Percentiles rank a stretch among this genome's conserved stretches.
These are phyloP conservation scores for Ogataea pignaliae DNA, from an alignment of 805 yeast species.

Conservation along the genomic window DNA sequence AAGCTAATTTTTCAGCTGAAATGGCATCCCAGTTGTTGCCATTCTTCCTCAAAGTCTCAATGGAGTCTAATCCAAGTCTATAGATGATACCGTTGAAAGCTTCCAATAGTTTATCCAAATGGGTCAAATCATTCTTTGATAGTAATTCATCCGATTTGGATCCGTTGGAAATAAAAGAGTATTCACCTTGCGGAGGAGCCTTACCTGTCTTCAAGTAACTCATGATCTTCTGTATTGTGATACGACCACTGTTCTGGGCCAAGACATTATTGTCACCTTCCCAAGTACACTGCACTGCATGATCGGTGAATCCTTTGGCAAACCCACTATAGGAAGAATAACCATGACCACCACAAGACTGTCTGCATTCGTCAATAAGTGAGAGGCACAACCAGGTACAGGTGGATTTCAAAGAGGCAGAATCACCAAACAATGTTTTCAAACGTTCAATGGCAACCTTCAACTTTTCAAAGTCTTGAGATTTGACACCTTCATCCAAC, in stretches of 20 bases:
- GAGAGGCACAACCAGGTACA: conserved; percentile 82
- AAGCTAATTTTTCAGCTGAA: conserved; percentile 40
- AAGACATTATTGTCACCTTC: conserved; percentile 93
- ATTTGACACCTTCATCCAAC: conserved; percentile 50
- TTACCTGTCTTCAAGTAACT: conserved; percentile 36
- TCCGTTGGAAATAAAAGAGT: conserved; percentile 32
- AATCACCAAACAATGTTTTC: conserved; percentile 75
- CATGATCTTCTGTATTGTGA: conserved; percentile 51
- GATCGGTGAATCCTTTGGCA: conserved; percentile 83
- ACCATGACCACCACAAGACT: conserved; percentile 95
- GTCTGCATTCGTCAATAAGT: conserved; percentile 84
- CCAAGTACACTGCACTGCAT: conserved; percentile 99
- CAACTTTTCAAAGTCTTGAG: conserved; percentile 42
- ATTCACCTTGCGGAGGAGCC: conserved; percentile 39
- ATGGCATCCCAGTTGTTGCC: conserved; percentile 41
- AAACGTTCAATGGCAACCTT: conserved; percentile 50
- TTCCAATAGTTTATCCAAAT: conserved; percentile 29
- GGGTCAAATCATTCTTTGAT: conserved; percentile 24
- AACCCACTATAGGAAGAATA: conserved; percentile 90
- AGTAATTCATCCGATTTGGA: conserved; percentile 30
- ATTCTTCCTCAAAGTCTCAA: conserved; percentile 29
- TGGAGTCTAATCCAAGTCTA: conserved; percentile 33
- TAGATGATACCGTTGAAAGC: conserved; percentile 39
- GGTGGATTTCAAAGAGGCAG: conserved; percentile 86
- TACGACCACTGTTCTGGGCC: conserved; percentile 79